These are phyloP conservation scores for Saussurea involucrata DNA, from an alignment of 129 eudicot species.

Conservation along the genomic window DNA sequence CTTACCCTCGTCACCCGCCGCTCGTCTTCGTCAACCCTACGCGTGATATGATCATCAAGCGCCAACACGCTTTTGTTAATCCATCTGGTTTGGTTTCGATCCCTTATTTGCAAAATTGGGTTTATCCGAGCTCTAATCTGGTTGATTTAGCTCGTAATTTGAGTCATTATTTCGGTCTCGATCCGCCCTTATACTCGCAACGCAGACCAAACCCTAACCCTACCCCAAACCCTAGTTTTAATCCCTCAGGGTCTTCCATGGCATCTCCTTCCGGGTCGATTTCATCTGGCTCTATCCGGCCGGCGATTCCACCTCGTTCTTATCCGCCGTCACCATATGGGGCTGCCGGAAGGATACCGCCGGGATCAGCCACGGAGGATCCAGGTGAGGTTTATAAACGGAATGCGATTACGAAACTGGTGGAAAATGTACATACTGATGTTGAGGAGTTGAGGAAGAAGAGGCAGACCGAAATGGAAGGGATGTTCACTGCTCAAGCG, in stretches of 20 bases:
- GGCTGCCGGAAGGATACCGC: constrained; percentile 37
- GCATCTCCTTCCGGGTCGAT: constrained; percentile 13
- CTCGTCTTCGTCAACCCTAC: constrained; percentile 82
- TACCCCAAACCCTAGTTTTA: constrained; percentile 12
- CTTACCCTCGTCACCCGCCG: constrained; percentile 83
- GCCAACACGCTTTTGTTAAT: constrained; percentile 61
- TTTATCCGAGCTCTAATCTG: constrained; percentile 79
- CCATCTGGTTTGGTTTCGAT: constrained; percentile 68
- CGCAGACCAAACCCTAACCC: constrained; percentile 50
- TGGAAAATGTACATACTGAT: constrained; percentile 55
- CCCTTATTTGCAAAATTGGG: constrained; percentile 77
- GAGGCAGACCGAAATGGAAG: constrained; percentile 85
- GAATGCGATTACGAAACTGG: constrained; percentile 65
- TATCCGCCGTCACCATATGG: constrained; percentile 60
- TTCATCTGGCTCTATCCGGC: constrained; percentile 29
- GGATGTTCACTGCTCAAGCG: constrained; percentile 58
- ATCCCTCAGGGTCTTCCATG: background rate
- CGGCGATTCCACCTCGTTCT: constrained; percentile 64
- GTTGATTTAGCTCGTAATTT: constrained; percentile 43
- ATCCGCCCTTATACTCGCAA: constrained; percentile 82
- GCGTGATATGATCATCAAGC: constrained; percentile 77
- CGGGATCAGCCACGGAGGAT: constrained; percentile 47
- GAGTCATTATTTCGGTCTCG: constrained; percentile 34
- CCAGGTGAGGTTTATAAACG: constrained; percentile 64
- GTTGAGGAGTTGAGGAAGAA: constrained; percentile 58